These are phyloP conservation scores for Ophiostoma piceae DNA, from an alignment of 2,329 filamentous ascomycete species.

Conservation along the genomic window DNA sequence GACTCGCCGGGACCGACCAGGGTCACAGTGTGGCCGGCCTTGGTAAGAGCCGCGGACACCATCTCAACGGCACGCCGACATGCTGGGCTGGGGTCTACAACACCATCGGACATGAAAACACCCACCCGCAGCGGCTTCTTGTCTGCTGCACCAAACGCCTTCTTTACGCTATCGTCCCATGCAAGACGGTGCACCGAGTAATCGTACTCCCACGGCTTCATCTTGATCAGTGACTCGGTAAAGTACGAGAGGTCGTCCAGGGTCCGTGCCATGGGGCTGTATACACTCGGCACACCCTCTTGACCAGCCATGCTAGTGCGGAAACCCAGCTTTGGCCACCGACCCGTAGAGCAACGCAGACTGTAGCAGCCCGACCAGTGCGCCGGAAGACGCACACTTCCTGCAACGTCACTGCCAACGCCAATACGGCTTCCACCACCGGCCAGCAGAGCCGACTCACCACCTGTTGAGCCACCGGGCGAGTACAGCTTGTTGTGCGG, in stretches of 20 bases:
- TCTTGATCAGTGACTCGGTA: constrained; percentile 51
- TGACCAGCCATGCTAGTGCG: constrained; percentile 46
- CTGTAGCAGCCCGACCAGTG: constrained; percentile 34
- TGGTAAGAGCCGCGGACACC: constrained; percentile 52
- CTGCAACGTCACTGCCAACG: constrained; percentile 36
- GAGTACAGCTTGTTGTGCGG: constrained; percentile 35
- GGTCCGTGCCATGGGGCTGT: constrained; percentile 57
- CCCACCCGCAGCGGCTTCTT: constrained; percentile 47
- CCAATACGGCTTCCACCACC: constrained; percentile 35
- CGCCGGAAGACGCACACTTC: constrained; percentile 31
- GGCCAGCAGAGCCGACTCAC: constrained; percentile 36
- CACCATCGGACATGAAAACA: constrained; percentile 48
- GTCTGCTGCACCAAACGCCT: constrained; percentile 39
- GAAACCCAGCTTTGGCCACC: constrained; percentile 28
- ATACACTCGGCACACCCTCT: constrained; percentile 50
- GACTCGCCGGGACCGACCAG: constrained; percentile 45
- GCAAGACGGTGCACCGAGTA: constrained; percentile 77
- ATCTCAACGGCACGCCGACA: constrained; percentile 52
- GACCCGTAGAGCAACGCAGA: constrained; percentile 33
- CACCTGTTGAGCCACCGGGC: constrained; percentile 38
- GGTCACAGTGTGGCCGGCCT: constrained; percentile 60
- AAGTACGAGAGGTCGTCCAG: constrained; percentile 48
- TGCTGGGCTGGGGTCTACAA: constrained; percentile 51
- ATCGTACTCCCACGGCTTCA: constrained; percentile 66
- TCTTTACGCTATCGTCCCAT: constrained; percentile 69